Evolutionary conservation across 768 basidiomycete genomes (phyloP), one percentile per base, ranked within the genome.

Genomic region (Phlebiopsis flavidoalba): DNA sequence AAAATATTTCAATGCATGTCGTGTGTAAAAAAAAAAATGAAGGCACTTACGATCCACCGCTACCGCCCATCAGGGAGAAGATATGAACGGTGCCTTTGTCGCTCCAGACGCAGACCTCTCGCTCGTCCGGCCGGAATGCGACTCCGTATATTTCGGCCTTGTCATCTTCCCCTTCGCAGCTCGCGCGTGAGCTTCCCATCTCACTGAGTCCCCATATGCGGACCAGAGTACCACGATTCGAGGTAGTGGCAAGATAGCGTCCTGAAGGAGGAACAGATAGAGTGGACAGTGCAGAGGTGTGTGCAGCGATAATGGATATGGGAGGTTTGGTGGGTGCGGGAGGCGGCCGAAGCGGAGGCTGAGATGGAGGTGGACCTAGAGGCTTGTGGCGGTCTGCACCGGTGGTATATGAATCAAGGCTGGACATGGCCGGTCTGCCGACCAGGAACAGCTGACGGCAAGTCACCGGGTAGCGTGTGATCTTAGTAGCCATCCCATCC

Each of bases 31-130:
- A 21, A 63, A n/a, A n/a, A n/a, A n/a, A n/a, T n/a, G 17, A 10
- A 55, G 49, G 2, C 36, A 82, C 88, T 79, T 72, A 89, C 88
- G 84, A 82, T 63, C 83, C 72, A 8, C 85, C 86, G 19, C 87
- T 83, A 45, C 80, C 79, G 51, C 81, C 78, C 4, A 69, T 71
- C 22, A 96, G 78, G 47, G 89, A 85, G 73, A 95, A 96, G 47
- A 95, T 79, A 70, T 97, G 94, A 7, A 97, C 86, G 0, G 94
- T 97, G 37, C 94, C 94, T 73, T 97, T 97, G 72, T 97, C 94
- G 69, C 93, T 95, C 89, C 93, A 93, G 10, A 92, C 93, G 67
- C 91, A 92, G 0, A 96, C 76, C 65, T 94, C 91, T 60, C 80
- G 82, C 67, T 95, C 95, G 65, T 93, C 93, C 4, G 85, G 87